phyloP scores from a whole-genome alignment of 345 rosid species.

The Cardamine chenopodiifolia region DNA sequence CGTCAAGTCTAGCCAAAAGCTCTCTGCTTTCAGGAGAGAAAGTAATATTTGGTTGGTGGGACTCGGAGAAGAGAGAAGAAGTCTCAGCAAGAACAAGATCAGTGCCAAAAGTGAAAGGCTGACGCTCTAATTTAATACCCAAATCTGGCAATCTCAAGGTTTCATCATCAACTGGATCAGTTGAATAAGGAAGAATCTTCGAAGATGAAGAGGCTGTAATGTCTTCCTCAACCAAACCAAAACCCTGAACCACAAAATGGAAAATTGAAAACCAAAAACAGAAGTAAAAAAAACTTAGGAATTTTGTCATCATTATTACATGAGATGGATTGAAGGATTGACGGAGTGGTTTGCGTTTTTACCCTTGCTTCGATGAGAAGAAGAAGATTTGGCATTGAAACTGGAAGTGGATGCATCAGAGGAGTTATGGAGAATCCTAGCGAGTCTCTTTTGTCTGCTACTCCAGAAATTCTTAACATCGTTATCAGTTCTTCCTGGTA shows the following conservation, averaged over 20 bases:
- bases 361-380: slow-evolving; percentile 21
- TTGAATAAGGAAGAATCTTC: slow-evolving; percentile 38
- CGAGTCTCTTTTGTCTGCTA: slow-evolving; percentile 81
- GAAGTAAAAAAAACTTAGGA: neutral
- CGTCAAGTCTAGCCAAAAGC: slow-evolving; percentile 57
- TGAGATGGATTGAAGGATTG: slow-evolving; percentile 20
- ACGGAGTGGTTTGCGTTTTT: slow-evolving; percentile 18
- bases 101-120: slow-evolving; percentile 42
- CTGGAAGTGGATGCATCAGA: slow-evolving; percentile 47
- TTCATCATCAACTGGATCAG: slow-evolving; percentile 36
- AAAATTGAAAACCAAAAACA: neutral
- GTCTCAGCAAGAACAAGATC: slow-evolving; percentile 25
- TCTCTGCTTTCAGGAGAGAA: slow-evolving; percentile 63
- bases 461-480: slow-evolving; percentile 99
- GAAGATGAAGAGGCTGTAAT: slow-evolving; percentile 22
- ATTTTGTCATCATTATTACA: neutral
- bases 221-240: slow-evolving; percentile 53
- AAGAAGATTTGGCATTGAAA: slow-evolving; percentile 24
- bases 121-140: slow-evolving; percentile 34
- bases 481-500: slow-evolving; percentile 85
- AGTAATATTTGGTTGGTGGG: slow-evolving; percentile 44
- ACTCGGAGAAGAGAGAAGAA: slow-evolving; percentile 20
- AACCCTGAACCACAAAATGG: slow-evolving; percentile 41
- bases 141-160: slow-evolving; percentile 46
- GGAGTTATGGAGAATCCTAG: slow-evolving; percentile 64